These are phyloP conservation scores for Mycena crocata DNA, from an alignment of 768 basidiomycete genomes.

Conservation along the genomic window DNA sequence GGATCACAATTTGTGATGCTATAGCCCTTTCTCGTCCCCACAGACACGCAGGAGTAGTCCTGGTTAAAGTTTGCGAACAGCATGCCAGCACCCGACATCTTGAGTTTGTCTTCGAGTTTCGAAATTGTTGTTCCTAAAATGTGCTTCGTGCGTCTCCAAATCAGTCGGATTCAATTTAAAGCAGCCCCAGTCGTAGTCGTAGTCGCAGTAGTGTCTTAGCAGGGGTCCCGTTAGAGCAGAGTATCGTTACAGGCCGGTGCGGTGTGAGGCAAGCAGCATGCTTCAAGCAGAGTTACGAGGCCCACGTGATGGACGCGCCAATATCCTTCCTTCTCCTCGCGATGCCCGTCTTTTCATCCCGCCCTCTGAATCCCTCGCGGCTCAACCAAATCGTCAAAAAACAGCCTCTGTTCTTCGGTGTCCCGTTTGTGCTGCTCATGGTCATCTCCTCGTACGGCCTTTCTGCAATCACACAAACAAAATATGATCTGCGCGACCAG, in stretches of 20 bases:
- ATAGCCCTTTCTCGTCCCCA: constrained; percentile 95
- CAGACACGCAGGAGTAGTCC: constrained; percentile 94
- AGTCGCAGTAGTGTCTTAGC: too few species aligned
- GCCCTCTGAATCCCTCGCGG: constrained; percentile 55
- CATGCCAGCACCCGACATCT: constrained; percentile 54
- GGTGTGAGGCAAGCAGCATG: too few species aligned
- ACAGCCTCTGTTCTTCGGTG: constrained; percentile 82
- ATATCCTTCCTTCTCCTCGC: too few species aligned
- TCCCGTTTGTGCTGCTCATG: constrained; percentile 88
- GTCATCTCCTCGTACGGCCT: constrained; percentile 90
- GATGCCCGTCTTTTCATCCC: constrained; percentile 66
- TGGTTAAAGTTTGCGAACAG: constrained; percentile 98
- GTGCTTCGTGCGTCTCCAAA: too few species aligned
- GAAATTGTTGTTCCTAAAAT: too few species aligned
- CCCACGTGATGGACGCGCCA: too few species aligned
- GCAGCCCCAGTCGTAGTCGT: too few species aligned
- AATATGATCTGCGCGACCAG: constrained; percentile 90
- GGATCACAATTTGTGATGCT: constrained; percentile 98
- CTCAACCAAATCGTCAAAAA: constrained; percentile 60
- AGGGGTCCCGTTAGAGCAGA: too few species aligned
- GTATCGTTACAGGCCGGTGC: too few species aligned
- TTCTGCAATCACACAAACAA: constrained; percentile 85
- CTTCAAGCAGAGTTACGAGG: too few species aligned
- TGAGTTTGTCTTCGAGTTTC: too few species aligned
- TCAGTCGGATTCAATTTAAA: too few species aligned